These are phyloP conservation scores for Glycine tomentella DNA, from an alignment of 306 rosid genomes.

Conservation along the genomic window DNA sequence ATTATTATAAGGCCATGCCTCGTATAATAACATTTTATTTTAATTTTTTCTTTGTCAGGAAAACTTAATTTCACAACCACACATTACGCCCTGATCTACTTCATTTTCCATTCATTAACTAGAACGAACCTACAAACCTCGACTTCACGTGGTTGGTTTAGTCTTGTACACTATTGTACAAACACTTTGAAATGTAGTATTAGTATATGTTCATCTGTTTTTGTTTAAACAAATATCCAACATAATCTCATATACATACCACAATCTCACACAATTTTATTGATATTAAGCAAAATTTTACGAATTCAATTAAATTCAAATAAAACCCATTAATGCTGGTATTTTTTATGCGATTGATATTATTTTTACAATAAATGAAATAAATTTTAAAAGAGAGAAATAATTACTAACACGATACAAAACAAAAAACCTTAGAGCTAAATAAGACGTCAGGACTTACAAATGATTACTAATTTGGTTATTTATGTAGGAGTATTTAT, in stretches of 20 bases:
- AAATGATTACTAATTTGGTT: no score
- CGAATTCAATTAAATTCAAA: not conserved
- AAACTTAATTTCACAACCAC: conserved; percentile 6
- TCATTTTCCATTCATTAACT: no score
- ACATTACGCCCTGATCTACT: no score
- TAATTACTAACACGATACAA: not conserved
- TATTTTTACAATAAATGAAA: no score
- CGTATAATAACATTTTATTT: not conserved
- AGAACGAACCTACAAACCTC: not conserved
- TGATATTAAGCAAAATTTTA: not conserved
- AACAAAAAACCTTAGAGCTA: no score
- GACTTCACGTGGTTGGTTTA: conserved; percentile 25
- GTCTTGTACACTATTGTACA: not conserved
- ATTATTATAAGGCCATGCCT: not conserved
- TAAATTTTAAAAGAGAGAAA: no score
- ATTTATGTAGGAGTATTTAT: no score
- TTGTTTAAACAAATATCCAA: no score
- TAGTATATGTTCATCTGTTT: not conserved
- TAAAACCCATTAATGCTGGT: not conserved
- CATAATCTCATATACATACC: not conserved
- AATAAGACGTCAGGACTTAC: no score
- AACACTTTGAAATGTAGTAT: not conserved
- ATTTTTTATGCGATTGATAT: no score
- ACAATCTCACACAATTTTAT: not conserved
- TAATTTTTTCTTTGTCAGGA: not conserved